A percentile compares a stretch with the other conserved stretches of the same genome.
phyloP scores from a whole-genome alignment of 1,139 yeast genomes.

The Dujonia santamariae region DNA sequence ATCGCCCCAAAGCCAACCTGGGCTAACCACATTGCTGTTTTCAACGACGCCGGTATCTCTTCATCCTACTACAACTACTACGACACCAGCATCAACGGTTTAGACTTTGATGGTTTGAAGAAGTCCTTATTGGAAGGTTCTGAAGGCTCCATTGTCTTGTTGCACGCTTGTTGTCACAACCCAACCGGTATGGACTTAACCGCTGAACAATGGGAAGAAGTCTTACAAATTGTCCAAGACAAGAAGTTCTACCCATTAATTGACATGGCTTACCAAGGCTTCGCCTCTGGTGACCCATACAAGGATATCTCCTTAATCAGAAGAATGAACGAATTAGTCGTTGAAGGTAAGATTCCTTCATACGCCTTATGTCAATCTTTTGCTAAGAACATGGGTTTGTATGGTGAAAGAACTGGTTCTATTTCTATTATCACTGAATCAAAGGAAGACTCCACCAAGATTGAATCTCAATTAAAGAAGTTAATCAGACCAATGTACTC shows the following conservation, averaged over 20 bases:
- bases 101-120: conserved; percentile 53
- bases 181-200: conserved; percentile 98
- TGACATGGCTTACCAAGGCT: conserved; percentile 97
- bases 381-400: conserved; percentile 95
- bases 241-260: conserved; percentile 79
- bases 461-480: conserved; percentile 77
- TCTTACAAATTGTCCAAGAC: conserved; percentile 52
- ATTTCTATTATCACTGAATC: conserved; percentile 58
- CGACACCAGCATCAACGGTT: conserved; percentile 49
- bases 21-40: conserved; percentile 69
- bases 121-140: conserved; percentile 38
- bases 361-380: conserved; percentile 83
- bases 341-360: conserved; percentile 46
- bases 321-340: conserved; percentile 49
- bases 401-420: conserved; percentile 96
- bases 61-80: conserved; percentile 50
- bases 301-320: conserved; percentile 50
- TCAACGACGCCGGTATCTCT: conserved; percentile 46
- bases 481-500: conserved; percentile 86
- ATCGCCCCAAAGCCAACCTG: conserved; percentile 69
- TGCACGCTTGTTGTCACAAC: conserved; percentile 97
- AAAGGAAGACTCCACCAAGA: conserved; percentile 41
- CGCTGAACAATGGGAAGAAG: conserved; percentile 76
- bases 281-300: conserved; percentile 73
- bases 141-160: conserved; percentile 61